Evolutionary conservation across 2,329 filamentous ascomycete species (phyloP).

Genomic region (Colletotrichum shisoi): DNA sequence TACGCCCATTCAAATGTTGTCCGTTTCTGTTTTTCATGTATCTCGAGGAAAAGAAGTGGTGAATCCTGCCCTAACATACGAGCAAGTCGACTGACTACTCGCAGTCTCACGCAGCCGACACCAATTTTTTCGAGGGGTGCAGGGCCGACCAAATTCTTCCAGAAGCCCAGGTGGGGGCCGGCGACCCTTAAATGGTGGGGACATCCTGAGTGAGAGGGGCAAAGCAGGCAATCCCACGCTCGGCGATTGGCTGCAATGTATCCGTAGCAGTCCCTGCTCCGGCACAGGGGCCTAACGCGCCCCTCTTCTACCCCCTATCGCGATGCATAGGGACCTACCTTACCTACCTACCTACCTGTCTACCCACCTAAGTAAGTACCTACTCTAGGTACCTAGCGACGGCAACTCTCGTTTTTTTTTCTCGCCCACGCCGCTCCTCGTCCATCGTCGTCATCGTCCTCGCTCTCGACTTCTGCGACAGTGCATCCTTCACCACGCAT

Average conservation of each 20-base stretch:
- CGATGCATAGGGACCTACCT: conserved; percentile 11
- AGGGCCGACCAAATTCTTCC: neutral
- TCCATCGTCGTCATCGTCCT: conserved; percentile 31
- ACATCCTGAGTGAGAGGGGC: conserved; percentile 10
- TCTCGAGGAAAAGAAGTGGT: too few relatives aligned
- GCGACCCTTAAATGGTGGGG: conserved; percentile 20
- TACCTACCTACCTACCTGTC: too few relatives aligned
- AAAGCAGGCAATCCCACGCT: conserved; percentile 8
- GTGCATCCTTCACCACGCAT: conserved; percentile 46
- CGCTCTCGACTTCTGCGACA: conserved; percentile 41
- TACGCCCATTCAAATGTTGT: too few relatives aligned
- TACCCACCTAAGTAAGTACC: too few relatives aligned
- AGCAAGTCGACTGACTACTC: too few relatives aligned
- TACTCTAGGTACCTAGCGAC: conserved; percentile 10
- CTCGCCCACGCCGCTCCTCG: conserved; percentile 16
- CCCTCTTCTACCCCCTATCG: conserved; percentile 32
- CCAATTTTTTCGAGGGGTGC: neutral
- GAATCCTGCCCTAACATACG: neutral
- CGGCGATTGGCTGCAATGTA: conserved; percentile 29
- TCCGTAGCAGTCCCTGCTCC: conserved; percentile 1
- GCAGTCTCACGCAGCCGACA: neutral
- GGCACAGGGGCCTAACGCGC: conserved; percentile 26
- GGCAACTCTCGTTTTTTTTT: conserved; percentile 28
- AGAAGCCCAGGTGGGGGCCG: neutral
- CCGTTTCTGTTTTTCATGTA: neutral